A percentile compares a stretch with the other conserved stretches of the same genome.
Conservation (phyloP, 2,329 filamentous ascomycete species). For the Claviceps spartinae region DNA sequence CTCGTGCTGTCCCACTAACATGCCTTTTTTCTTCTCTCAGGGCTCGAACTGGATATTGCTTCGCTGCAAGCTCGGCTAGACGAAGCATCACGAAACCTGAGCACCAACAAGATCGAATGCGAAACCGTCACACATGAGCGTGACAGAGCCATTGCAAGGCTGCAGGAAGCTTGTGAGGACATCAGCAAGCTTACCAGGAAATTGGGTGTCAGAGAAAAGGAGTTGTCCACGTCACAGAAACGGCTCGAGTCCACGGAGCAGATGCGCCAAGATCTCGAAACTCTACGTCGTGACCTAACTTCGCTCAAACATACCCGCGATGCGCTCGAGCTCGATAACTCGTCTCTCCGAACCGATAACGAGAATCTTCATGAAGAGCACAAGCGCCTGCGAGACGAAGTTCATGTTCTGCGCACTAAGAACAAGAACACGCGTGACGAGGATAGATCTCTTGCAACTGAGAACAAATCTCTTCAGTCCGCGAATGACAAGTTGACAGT, state of each 20-base stretch:
- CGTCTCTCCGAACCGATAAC: constrained; percentile 27
- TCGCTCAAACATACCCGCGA: constrained; percentile 25
- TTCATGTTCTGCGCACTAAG: constrained; percentile 26
- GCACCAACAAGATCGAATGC: constrained; percentile 48
- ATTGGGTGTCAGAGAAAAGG: constrained; percentile 26
- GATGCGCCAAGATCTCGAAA: constrained; percentile 24
- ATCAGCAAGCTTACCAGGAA: constrained; percentile 36
- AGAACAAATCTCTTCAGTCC: constrained; percentile 31
- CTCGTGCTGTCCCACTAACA: not conserved
- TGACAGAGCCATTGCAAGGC: constrained; percentile 49
- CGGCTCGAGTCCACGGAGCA: constrained; percentile 28
- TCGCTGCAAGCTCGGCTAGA: constrained; percentile 48
- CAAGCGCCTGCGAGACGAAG: constrained; percentile 24
- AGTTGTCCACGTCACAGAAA: constrained; percentile 28
- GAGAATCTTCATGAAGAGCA: constrained; percentile 23
- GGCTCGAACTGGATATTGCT: constrained; percentile 45
- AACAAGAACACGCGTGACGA: constrained; percentile 23
- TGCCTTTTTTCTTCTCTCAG: constrained; percentile 17
- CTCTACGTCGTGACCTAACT: constrained; percentile 27
- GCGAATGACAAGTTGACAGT: constrained; percentile 27
- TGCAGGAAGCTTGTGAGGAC: constrained; percentile 46
- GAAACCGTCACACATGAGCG: constrained; percentile 50
- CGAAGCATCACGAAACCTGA: constrained; percentile 47
- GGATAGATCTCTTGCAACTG: constrained; percentile 27
- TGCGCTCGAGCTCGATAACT: constrained; percentile 26